These are phyloP conservation scores for Didymosphaeria variabile DNA, from an alignment of 2,329 filamentous ascomycete species.

Conservation along the genomic window DNA sequence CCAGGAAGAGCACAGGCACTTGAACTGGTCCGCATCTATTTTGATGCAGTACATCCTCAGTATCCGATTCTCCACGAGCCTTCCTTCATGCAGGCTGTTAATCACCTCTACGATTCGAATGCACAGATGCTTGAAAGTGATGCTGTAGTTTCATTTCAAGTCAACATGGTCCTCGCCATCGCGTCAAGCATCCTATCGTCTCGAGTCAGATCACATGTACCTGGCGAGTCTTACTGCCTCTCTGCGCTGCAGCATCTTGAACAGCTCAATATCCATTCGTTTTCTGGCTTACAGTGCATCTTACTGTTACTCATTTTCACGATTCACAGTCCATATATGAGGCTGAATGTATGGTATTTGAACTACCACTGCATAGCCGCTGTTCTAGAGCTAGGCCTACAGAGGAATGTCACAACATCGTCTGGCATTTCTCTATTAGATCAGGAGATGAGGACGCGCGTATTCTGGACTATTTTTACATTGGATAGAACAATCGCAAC, in stretches of 20 bases:
- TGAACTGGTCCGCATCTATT: slow-evolving; percentile 58
- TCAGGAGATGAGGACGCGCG: slow-evolving; percentile 64
- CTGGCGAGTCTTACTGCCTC: slow-evolving; percentile 60
- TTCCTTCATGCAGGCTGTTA: slow-evolving; percentile 25
- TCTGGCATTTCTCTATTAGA: slow-evolving; percentile 58
- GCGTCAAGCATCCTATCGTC: slow-evolving; percentile 57
- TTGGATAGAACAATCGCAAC: slow-evolving; percentile 63
- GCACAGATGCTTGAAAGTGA: slow-evolving; percentile 21
- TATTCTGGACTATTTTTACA: slow-evolving; percentile 65
- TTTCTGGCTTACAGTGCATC: slow-evolving; percentile 61
- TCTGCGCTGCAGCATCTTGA: slow-evolving; percentile 59
- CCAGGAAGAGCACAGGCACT: slow-evolving; percentile 48
- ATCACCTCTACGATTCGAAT: slow-evolving; percentile 33
- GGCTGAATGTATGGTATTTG: slow-evolving; percentile 63
- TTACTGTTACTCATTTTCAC: slow-evolving; percentile 60
- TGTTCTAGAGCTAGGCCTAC: slow-evolving; percentile 61
- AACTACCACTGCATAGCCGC: slow-evolving; percentile 65
- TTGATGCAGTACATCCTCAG: slow-evolving; percentile 58
- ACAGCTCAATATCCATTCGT: slow-evolving; percentile 58
- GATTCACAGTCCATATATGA: slow-evolving; percentile 59
- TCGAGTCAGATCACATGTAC: slow-evolving; percentile 55
- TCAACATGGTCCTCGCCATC: slow-evolving; percentile 64
- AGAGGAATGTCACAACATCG: slow-evolving; percentile 58
- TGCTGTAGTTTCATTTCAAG: slow-evolving; percentile 53
- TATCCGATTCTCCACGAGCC: slow-evolving; percentile 62